phyloP scores from a whole-genome alignment of 2,329 filamentous ascomycete species.

The Fusarium sp. region DNA sequence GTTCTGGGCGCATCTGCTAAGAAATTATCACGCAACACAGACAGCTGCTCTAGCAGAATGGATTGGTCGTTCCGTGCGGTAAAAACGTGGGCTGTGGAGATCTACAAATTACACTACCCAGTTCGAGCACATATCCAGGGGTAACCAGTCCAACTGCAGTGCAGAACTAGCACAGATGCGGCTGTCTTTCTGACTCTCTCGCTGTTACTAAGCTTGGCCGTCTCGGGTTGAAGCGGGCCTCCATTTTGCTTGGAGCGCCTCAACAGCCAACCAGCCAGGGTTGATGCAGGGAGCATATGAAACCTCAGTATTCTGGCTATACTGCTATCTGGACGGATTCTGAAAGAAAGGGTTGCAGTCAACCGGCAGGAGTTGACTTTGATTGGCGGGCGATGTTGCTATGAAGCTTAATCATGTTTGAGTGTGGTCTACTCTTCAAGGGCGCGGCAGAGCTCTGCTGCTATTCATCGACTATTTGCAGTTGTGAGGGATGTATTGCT shows the following conservation, averaged over 20 bases:
- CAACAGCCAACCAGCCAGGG: slow-evolving; percentile 18
- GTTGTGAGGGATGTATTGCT: slow-evolving; percentile 15
- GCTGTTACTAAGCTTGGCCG: slow-evolving; percentile 15
- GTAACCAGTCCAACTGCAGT: slow-evolving; percentile 10
- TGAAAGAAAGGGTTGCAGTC: neutral
- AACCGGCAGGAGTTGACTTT: neutral
- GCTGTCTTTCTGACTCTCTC: neutral
- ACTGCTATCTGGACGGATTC: neutral
- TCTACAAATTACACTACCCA: slow-evolving; percentile 24
- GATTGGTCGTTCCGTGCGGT: slow-evolving; percentile 20
- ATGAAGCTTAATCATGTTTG: slow-evolving; percentile 23
- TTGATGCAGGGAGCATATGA: slow-evolving; percentile 27
- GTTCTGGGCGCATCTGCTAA: neutral
- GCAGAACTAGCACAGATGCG: slow-evolving; percentile 28
- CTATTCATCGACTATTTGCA: slow-evolving; percentile 36
- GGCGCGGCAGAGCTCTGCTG: slow-evolving; percentile 12
- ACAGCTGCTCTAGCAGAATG: slow-evolving; percentile 18
- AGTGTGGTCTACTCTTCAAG: slow-evolving; percentile 26
- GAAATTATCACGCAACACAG: slow-evolving; percentile 30
- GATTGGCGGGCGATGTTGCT: slow-evolving; percentile 21
- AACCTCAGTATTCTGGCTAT: slow-evolving; percentile 26
- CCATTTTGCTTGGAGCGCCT: slow-evolving; percentile 25
- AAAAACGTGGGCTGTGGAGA: slow-evolving; percentile 39
- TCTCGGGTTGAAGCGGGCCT: slow-evolving; percentile 21
- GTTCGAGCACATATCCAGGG: slow-evolving; percentile 38